Evolutionary conservation across 2,329 filamentous ascomycete species (phyloP), one percentile per base, ranked within the genome.

Genomic region (Trichoderma sp.): DNA sequence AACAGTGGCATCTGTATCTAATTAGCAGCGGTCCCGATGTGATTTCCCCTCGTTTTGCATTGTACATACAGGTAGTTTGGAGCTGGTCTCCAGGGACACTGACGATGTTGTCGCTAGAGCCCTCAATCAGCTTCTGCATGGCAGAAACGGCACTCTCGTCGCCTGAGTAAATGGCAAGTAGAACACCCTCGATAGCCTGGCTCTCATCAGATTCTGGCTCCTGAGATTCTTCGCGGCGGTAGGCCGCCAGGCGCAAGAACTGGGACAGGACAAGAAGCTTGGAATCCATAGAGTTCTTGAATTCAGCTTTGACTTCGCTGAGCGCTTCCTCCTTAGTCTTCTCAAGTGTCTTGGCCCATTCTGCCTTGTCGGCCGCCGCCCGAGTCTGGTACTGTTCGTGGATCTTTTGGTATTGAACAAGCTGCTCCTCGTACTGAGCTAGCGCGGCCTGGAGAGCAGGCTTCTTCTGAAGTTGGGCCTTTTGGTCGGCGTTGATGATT

Each of bases 401-500:
- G 71, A 94, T 83, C 83, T 92, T 92, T 82, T 90, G 91, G 83
- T 90, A 91, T 78, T 92, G 89, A 68, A 83, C 82, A 58, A 93
- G 83, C 81, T 94, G 91, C 78, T 93, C 91, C 79, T 94, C 91
- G 71, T 88, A 82, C 78, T 92, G 89, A 64, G 85, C 81, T 53
- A 93, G 83, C 81, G 92, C 89, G 68, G 87, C 83, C 76, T 91
- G 86, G 35, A 94, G 87, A 43, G 84, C 83, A 47, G 92, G 92
- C 80, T 93, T 94, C 87, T 93, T 94, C 73, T 90, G 84, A 69
- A 90, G 86, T 78, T 93, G 89, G 13, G 90, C 88, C 81, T 91
- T 93, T 81, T 95, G 92, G 79, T 95, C 92, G 80, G 85, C 78
- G 78, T 95, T 95, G 86, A 95, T 92, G 77, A 93, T 89, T 79